Percentiles rank a stretch among this genome's conserved stretches.
phyloP scores from a whole-genome alignment of 225 moss, liverwort and hornwort species.

The Anthoceros angustus region DNA sequence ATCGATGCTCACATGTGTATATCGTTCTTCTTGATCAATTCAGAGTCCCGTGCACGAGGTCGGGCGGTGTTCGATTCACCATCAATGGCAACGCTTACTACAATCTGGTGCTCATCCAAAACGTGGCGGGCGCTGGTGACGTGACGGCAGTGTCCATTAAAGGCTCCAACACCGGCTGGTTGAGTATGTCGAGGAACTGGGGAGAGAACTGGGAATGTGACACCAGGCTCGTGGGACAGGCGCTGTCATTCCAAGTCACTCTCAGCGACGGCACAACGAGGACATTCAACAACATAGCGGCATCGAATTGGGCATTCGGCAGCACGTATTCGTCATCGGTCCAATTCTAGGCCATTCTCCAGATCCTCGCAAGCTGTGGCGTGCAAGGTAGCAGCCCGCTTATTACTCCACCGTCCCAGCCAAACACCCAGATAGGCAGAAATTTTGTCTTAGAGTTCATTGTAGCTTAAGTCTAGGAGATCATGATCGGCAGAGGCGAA shows the following conservation, averaged over 20 bases:
- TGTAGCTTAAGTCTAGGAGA: too few species aligned
- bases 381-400: not conserved
- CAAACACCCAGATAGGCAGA: too few species aligned
- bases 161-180: slow-evolving; percentile 38
- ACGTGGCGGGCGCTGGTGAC: slow-evolving; percentile 75
- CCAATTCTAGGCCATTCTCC: not conserved
- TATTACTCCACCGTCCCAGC: not conserved
- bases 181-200: slow-evolving; percentile 69
- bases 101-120: slow-evolving; percentile 62
- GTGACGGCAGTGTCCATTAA: slow-evolving; percentile 46
- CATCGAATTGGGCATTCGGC: slow-evolving; percentile 32
- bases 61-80: slow-evolving; percentile 56
- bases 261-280: slow-evolving; percentile 41
- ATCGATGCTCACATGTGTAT: not conserved
- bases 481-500: too few species aligned
- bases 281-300: slow-evolving; percentile 25
- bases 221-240: slow-evolving; percentile 36
- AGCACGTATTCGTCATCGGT: slow-evolving; percentile 25
- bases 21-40: slow-evolving; percentile 1
- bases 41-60: slow-evolving; percentile 62
- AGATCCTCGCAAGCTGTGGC: not conserved
- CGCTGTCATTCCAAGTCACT: slow-evolving; percentile 62
- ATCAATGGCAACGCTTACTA: slow-evolving; percentile 71
- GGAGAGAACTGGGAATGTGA: slow-evolving; percentile 78
- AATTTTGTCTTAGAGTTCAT: too few species aligned